phyloP scores from a whole-genome alignment of 768 basidiomycete species.

The Xerocomellus amylosporus region DNA sequence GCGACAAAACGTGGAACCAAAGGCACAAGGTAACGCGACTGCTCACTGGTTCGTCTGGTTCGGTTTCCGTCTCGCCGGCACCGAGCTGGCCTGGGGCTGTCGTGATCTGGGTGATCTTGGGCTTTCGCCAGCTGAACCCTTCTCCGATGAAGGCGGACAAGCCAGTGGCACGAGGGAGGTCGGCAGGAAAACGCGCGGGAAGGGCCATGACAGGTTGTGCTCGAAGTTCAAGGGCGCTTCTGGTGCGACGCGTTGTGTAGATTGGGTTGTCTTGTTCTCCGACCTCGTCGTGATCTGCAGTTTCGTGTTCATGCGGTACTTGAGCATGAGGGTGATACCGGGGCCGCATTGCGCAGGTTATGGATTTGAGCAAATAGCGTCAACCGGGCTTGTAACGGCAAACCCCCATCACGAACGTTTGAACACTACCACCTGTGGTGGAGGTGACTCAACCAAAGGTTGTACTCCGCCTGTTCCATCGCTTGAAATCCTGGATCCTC shows the following conservation, averaged over 20 bases:
- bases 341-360: background rate
- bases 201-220: slow-evolving; percentile 1
- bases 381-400: background rate
- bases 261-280: slow-evolving; percentile 7
- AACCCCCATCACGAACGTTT: background rate
- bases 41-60: slow-evolving; percentile 72
- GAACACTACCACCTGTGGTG: background rate
- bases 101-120: slow-evolving; percentile 50
- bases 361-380: background rate
- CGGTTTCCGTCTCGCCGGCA: slow-evolving; percentile 78
- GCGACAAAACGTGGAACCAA: background rate
- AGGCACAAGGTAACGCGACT: slow-evolving; percentile 2
- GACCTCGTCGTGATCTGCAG: background rate
- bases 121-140: slow-evolving; percentile 32
- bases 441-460: too few relatives aligned
- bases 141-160: slow-evolving; percentile 26
- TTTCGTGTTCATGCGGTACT: background rate
- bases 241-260: slow-evolving; percentile 22
- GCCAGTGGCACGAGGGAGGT: slow-evolving; percentile 17
- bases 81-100: slow-evolving; percentile 57
- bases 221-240: slow-evolving; percentile 23
- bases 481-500: slow-evolving; percentile 1
- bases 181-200: slow-evolving; percentile 6
- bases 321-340: background rate
- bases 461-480: too few relatives aligned